These are phyloP conservation scores for Aspergillus hancockii DNA, from an alignment of 495 filamentous ascomycete species.

Conservation along the genomic window DNA sequence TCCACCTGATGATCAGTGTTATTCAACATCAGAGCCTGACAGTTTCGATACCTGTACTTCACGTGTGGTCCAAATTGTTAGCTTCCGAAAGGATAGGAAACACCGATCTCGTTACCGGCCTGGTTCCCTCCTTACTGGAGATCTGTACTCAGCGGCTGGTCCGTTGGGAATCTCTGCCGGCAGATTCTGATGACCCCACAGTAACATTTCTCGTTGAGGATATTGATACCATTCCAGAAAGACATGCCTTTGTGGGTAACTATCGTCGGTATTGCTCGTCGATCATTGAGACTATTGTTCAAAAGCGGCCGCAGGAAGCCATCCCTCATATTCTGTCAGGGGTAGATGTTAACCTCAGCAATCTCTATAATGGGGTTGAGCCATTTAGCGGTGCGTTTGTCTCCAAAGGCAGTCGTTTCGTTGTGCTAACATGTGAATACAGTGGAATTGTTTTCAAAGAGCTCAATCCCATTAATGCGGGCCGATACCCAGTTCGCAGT, in stretches of 20 bases:
- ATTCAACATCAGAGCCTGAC: constrained; percentile 83
- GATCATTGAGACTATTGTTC: constrained; percentile 81
- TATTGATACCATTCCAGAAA: constrained; percentile 90
- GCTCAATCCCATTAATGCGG: constrained; percentile 70
- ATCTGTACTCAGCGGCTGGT: constrained; percentile 75
- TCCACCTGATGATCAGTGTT: constrained; percentile 76
- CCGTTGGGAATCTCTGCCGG: constrained; percentile 81
- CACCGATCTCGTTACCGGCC: constrained; percentile 63
- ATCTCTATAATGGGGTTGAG: constrained; percentile 70
- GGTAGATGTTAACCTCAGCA: constrained; percentile 70
- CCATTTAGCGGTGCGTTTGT: constrained; percentile 64
- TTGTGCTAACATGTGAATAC: constrained; percentile 30
- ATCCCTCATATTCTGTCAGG: constrained; percentile 80
- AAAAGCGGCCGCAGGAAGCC: constrained; percentile 77
- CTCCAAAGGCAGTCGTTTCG: not conserved
- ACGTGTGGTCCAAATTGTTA: constrained; percentile 82
- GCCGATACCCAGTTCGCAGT: constrained; percentile 89
- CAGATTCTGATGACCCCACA: constrained; percentile 76
- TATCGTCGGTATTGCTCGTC: constrained; percentile 87
- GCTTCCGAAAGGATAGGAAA: constrained; percentile 63
- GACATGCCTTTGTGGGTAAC: constrained; percentile 96
- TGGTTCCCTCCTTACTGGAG: constrained; percentile 75
- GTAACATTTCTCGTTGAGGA: constrained; percentile 85
- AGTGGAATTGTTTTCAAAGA: constrained; percentile 79
- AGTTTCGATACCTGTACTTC: constrained; percentile 89